Percentiles rank a stretch among this genome's conserved stretches.
Evolutionary conservation across 2,329 filamentous ascomycete genomes (phyloP).

Genomic region (Ampelomyces quisqualis): DNA sequence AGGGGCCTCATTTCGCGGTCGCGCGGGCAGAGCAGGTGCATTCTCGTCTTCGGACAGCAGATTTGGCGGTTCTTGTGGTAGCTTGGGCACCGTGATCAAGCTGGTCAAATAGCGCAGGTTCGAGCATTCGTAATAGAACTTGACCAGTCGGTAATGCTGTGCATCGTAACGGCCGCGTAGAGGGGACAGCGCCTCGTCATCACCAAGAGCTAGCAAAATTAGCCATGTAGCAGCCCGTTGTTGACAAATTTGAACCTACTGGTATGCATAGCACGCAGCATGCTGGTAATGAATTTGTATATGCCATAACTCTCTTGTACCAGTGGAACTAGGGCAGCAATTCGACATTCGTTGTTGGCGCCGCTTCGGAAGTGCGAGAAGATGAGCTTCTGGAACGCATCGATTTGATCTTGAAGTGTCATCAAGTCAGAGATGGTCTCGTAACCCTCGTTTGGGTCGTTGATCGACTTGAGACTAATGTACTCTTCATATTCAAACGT

Average conservation of each 20-base stretch:
- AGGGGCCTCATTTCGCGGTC: constrained; percentile 71
- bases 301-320: constrained; percentile 99
- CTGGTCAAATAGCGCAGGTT: constrained; percentile 96
- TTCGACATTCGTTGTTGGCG: constrained; percentile 93
- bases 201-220: constrained; percentile 69
- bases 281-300: constrained; percentile 99
- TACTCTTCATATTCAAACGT: constrained; percentile 99
- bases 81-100: constrained; percentile 91
- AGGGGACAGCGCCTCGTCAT: constrained; percentile 87
- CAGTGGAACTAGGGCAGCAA: constrained; percentile 86
- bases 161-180: constrained; percentile 88
- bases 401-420: constrained; percentile 96
- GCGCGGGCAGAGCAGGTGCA: constrained; percentile 76
- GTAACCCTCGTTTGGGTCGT: constrained; percentile 95
- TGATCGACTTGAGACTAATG: constrained; percentile 95
- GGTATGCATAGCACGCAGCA: constrained; percentile 96
- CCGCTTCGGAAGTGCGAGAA: constrained; percentile 94
- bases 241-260: constrained; percentile 60
- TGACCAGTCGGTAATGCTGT: constrained; percentile 92
- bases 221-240: constrained; percentile 2
- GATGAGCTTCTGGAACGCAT: constrained; percentile 96
- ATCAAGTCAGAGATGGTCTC: constrained; percentile 97
- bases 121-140: constrained; percentile 99
- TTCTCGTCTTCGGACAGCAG: constrained; percentile 78
- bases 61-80: constrained; percentile 91